Evolutionary conservation across 257 asterid species (phyloP), one percentile per base, ranked within the genome.

Genomic region (Petunia axillaris): DNA sequence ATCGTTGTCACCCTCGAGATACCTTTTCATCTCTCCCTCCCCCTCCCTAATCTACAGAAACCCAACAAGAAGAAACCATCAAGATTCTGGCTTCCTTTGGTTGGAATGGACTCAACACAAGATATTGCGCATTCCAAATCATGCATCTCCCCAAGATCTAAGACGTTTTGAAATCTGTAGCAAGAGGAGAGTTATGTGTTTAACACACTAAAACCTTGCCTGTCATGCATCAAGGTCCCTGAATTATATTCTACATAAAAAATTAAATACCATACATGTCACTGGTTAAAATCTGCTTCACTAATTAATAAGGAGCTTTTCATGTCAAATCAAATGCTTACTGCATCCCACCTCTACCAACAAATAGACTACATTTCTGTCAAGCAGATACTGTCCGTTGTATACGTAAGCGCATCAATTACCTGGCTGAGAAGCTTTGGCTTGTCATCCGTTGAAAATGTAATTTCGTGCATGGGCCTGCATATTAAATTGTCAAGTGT

Each of bases 401-500:
- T 35, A 73, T 73, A 73, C 36, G 36, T 36, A 73, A 52, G 59
- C 68, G 68, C 38, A 53, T 66, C 74, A 75, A 73, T 58, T 82
- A 96, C 98, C 98, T 91, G 96, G 87, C 98, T 96, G 77, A 96
- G 98, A 85, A 96, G 95, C 86, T 96, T 96, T 71, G 97, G 99
- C 85, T 89, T 93, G 92, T 96, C 98, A 68, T 89, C 91, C 7
- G 90, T 88, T 83, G 99, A 96, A 86, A 92, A 92, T 38, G 99
- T 96, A 85, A 96, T 96, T 87, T 96, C 99, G 86, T 96, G 99
- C 97, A 94, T 91, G 79, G 98, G 93, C 95, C 99, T 96, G 89
- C 90, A 86, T 75, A 76, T 78, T 79, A 43, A 44, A 43, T 67
- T n/a, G 76, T 67, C 55, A 43, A 43, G 38, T 67, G 50, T 25